These are phyloP conservation scores for Heterobasidion annosum DNA, from an alignment of 1,284 basidiomycete genomes.

Conservation along the genomic window DNA sequence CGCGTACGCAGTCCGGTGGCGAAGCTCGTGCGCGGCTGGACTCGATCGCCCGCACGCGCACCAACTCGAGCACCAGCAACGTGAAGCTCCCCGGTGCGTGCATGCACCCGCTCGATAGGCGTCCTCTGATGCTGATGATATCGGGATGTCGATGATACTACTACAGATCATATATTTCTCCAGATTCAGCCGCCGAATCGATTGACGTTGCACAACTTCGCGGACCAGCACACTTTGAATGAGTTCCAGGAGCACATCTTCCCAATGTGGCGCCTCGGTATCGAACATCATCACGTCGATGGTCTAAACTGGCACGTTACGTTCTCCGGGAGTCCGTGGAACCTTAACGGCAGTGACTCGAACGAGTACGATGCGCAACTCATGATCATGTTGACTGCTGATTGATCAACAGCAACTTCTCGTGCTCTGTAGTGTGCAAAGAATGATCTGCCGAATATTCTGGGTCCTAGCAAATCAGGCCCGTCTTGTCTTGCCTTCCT, in stretches of 20 bases:
- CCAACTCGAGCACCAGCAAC: conserved; percentile 9
- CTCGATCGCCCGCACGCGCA: conserved; percentile 11
- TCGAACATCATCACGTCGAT: conserved; percentile 18
- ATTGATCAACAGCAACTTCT: background rate
- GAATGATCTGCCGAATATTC: conserved; percentile 33
- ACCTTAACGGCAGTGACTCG: conserved; percentile 26
- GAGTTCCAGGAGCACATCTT: conserved; percentile 31
- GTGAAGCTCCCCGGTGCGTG: background rate
- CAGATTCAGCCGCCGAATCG: conserved; percentile 26
- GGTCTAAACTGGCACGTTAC: conserved; percentile 29
- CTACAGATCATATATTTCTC: conserved; percentile 25
- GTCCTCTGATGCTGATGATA: too few species aligned
- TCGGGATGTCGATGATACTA: too few species aligned
- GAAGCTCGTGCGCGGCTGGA: conserved; percentile 15
- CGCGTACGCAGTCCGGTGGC: conserved; percentile 9
- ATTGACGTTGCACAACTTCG: conserved; percentile 30
- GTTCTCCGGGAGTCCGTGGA: conserved; percentile 38
- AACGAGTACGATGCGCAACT: conserved; percentile 24
- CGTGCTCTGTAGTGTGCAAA: conserved; percentile 24
- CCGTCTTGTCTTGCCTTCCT: conserved; percentile 10
- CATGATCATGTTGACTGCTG: background rate
- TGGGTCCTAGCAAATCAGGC: conserved; percentile 29
- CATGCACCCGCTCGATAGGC: background rate
- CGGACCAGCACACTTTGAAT: conserved; percentile 24
- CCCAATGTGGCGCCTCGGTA: conserved; percentile 38